A percentile compares a stretch with the other conserved stretches of the same genome.
Evolutionary conservation across 345 rosid species (phyloP).

Genomic region (Dipteronia sinensis): DNA sequence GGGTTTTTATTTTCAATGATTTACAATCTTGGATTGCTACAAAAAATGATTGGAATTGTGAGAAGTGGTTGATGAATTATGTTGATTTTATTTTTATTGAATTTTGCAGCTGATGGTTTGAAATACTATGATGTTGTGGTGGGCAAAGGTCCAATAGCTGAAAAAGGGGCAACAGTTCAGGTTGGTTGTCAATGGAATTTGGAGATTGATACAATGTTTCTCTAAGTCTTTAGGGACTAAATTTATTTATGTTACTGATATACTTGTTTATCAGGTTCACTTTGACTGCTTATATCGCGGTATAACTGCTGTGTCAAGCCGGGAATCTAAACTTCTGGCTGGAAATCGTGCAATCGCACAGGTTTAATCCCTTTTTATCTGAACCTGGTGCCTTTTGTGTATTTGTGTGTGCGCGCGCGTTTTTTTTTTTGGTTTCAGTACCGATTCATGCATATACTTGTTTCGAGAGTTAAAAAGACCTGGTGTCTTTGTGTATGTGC

Average conservation of each 20-base stretch:
- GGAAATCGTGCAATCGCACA: constrained; percentile 91
- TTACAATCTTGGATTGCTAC: no score
- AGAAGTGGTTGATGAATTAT: background rate
- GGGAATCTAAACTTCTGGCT: constrained; percentile 91
- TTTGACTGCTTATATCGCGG: constrained; percentile 78
- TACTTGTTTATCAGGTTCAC: constrained; percentile 57
- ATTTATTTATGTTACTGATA: background rate
- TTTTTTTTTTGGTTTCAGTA: no score
- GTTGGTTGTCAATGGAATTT: constrained; percentile 33
- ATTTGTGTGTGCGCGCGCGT: background rate
- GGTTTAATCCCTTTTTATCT: constrained; percentile 36
- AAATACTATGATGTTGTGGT: constrained; percentile 78
- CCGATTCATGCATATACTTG: background rate
- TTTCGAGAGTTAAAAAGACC: background rate
- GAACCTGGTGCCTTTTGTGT: background rate
- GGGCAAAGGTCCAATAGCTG: constrained; percentile 82
- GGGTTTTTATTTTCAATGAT: background rate
- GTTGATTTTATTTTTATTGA: constrained; percentile 2
- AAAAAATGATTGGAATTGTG: background rate
- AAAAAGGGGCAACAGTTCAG: constrained; percentile 74
- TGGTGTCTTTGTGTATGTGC: no score
- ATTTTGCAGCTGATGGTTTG: constrained; percentile 70
- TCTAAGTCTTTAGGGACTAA: background rate
- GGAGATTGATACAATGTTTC: background rate
- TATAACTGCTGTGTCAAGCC: constrained; percentile 76